Base-by-base conservation (phyloP, 2,329 filamentous ascomycete species). In the Fusarium falciforme region DNA sequence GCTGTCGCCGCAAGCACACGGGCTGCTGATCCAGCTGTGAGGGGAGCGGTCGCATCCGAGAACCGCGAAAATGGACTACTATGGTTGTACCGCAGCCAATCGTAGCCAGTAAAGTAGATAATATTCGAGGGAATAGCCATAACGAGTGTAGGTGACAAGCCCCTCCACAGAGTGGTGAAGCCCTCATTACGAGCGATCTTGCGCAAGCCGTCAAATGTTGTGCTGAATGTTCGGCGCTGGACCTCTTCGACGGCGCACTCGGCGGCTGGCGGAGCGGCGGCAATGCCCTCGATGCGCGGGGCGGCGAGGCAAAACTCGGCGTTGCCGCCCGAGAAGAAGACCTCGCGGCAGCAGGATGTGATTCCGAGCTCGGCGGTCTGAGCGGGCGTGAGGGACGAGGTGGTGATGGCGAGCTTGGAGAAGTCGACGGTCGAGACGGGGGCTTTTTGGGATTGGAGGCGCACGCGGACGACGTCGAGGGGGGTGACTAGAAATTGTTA, bases 71-170 rank as follows among this genome's bases (percentile, higher is more conserved):
- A 89, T 0, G 95, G 95, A 76, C 94, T 97, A 47, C 84, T 85
- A 1, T 87, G 85, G 77, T 94, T 93, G 73, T 89, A 93, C 38
- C 96, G 92, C 67, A 99, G 82, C 93, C 95, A 98, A 80, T 99
- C 96, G 83, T 99, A 99, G 42, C 96, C 96, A 14, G 96, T 97
- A 79, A 98, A 98, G 84, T 99, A 99, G 75, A 99, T 98, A 76
- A 99, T 96, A 81, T 99, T 99, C 29, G 92, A 94, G 0, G 96
- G 96, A 7, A 99, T 89, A 0, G 95, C 92, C 96, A 99, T 99
- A 73, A 95, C 89, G 25, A 99, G 85, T 0, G 96, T 99, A 0
- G 96, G 96, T n/a, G 94, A 97, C 6, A 99, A 86, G 0, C 96
- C 96, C 70, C 96, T 90, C 96, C 96, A 99, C 38, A 99, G 84